A percentile compares a stretch with the other conserved stretches of the same genome.
These are phyloP conservation scores for Furculomyces boomerangus DNA, from an alignment of 371 early-diverging fungal genomes.

Conservation along the genomic window DNA sequence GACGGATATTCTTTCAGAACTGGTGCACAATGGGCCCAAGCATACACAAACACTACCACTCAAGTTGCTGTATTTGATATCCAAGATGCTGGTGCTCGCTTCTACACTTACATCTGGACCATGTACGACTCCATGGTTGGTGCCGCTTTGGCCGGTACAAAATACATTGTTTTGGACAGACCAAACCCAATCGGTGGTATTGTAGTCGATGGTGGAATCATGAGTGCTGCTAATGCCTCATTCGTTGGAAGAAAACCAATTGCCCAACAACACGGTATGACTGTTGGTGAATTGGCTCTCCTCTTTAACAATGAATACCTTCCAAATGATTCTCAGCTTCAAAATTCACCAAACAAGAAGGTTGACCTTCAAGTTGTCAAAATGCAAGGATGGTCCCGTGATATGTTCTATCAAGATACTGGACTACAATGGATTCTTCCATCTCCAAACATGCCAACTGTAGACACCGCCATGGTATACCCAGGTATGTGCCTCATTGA, in stretches of 20 bases:
- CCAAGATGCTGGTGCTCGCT: slow-evolving; percentile 1
- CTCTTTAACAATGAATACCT: slow-evolving; percentile 1
- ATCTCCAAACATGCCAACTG: not conserved
- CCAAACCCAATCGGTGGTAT: slow-evolving; percentile 1
- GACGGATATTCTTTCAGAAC: not conserved
- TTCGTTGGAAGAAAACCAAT: not conserved
- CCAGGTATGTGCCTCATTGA: not conserved
- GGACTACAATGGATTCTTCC: not conserved
- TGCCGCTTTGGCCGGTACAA: not conserved
- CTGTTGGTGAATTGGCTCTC: not conserved
- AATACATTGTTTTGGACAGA: not conserved
- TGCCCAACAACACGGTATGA: slow-evolving; percentile 2
- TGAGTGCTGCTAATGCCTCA: not conserved
- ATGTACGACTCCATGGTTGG: not conserved
- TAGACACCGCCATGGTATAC: not conserved
- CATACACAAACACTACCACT: not conserved
- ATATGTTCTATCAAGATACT: not conserved
- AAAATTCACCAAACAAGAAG: not conserved
- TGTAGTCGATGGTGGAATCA: not conserved
- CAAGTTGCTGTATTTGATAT: slow-evolving; percentile 1
- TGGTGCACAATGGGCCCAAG: not conserved
- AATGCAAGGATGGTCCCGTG: not conserved
- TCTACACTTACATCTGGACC: not conserved
- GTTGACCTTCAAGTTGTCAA: slow-evolving; percentile 1
- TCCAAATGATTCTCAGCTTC: not conserved